Conservation (phyloP, 2,329 filamentous ascomycete genomes). For the Samsoniella hepiali region DNA sequence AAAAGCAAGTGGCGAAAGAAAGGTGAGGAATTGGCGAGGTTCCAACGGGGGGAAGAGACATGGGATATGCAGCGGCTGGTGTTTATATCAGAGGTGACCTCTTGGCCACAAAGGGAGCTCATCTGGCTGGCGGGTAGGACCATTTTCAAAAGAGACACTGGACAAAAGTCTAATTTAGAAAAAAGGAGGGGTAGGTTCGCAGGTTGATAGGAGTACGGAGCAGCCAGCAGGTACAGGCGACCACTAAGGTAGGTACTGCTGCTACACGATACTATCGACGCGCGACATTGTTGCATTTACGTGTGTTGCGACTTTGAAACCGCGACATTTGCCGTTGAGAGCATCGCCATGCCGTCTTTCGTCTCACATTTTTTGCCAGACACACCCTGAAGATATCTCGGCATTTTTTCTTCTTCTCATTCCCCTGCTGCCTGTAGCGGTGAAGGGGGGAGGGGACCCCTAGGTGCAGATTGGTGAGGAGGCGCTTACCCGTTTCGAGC, state of each 20-base stretch:
- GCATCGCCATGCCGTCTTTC: not conserved
- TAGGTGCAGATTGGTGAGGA: not conserved
- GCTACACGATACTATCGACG: not conserved
- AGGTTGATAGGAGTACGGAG: not conserved
- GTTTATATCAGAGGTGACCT: not conserved
- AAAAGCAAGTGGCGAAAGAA: not conserved
- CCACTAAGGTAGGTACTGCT: not conserved
- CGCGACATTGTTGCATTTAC: not conserved
- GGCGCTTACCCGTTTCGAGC: slow-evolving; percentile 1
- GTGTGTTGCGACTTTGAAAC: not conserved
- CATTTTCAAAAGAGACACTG: not conserved
- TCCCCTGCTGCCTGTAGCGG: slow-evolving; percentile 8
- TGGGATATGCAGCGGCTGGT: not conserved
- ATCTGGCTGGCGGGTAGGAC: not conserved
- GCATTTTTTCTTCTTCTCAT: not conserved
- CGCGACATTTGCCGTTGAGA: not conserved
- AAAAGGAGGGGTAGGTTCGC: slow-evolving; percentile 4
- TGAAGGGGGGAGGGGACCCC: not conserved
- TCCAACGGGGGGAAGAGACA: too few relatives aligned
- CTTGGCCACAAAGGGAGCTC: not conserved
- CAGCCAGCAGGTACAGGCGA: too few relatives aligned
- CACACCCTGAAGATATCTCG: not conserved
- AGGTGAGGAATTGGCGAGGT: not conserved
- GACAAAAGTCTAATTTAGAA: slow-evolving; percentile 5
- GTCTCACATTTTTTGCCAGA: not conserved